Evolutionary conservation across 2,329 filamentous ascomycete species (phyloP).

Genomic region (Diaporthe destruens): DNA sequence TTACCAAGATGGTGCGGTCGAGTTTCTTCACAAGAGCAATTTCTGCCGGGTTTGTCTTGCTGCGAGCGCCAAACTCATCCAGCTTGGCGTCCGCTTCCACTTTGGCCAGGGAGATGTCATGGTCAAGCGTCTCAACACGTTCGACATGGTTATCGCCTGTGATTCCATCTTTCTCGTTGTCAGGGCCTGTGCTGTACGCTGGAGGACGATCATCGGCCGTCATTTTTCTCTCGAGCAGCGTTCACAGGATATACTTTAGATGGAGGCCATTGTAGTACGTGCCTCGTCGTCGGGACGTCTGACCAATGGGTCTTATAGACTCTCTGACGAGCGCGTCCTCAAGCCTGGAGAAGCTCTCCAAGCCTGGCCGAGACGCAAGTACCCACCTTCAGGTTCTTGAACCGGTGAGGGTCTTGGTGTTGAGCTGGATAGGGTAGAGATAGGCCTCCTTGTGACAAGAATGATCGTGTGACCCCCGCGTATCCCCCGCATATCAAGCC

Average conservation of each 20-base stretch:
- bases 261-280: neutral
- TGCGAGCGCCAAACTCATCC: constrained; percentile 47
- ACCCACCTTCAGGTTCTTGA: constrained; percentile 15
- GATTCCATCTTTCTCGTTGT: neutral
- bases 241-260: neutral
- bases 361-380: constrained; percentile 21
- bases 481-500: constrained; percentile 19
- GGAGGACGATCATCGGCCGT: neutral
- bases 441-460: neutral
- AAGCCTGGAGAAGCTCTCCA: constrained; percentile 3
- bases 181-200: neutral
- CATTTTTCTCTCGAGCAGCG: neutral
- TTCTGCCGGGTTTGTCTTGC: constrained; percentile 51
- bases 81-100: constrained; percentile 1
- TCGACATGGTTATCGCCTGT: neutral
- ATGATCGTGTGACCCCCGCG: neutral
- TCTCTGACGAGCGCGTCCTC: neutral
- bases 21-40: constrained; percentile 54
- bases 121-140: constrained; percentile 2
- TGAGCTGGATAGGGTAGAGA: neutral
- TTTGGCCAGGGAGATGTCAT: constrained; percentile 5
- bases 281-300: neutral
- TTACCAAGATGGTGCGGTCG: constrained; percentile 53
- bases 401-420: constrained; percentile 16
- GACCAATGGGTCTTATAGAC: neutral